Base-by-base conservation (phyloP, 768 basidiomycete genomes). In the Russula sp. region DNA sequence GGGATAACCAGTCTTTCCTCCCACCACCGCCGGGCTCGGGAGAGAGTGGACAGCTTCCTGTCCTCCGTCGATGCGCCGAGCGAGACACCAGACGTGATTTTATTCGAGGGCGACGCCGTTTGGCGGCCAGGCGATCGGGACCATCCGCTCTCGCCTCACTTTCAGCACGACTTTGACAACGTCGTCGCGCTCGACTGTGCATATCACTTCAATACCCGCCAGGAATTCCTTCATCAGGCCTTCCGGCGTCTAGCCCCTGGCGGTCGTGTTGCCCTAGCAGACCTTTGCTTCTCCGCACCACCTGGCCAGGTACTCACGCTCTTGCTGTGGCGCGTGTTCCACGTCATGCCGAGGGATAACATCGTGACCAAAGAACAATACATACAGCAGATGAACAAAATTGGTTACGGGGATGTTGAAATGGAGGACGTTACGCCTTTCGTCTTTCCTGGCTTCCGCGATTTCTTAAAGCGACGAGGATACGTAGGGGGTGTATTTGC, bases 181-280 rank as follows among this genome's bases (percentile, higher is more conserved):
- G 80, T 88, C 39, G 75, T 86, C 31, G 84, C 84, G 0, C 75
- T 87, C 14, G 87, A 89, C 69, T 88, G 86, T 66, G 86, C 85
- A 2, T 88, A 87, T 69, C 86, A 89, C 69, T 88, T 87, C 70
- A 65, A 76, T 13, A 80, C 82, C 1, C 80, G 86, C 34, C 65
- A 66, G 7, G 64, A 58, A 6, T 87, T 88, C 69, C 76, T 88
- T 11, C 70, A 71, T 14, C 85, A 87, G 69, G 72, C 77, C 3
- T 77, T 80, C 66, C 55, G 40, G 4, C 78, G 77, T 44, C 78
- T 88, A 4, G 69, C 71, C 0, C 76, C 77, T 5, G 81, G 80
- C 4, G 85, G 86, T 11, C 71, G 75, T 14, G 73, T 88, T 55
- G 83, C 82, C 8, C 77, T 87, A 1, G 84, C 83, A 3, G 87